phyloP scores from a whole-genome alignment of 805 yeast species.

The Kuraishia capsulata region DNA sequence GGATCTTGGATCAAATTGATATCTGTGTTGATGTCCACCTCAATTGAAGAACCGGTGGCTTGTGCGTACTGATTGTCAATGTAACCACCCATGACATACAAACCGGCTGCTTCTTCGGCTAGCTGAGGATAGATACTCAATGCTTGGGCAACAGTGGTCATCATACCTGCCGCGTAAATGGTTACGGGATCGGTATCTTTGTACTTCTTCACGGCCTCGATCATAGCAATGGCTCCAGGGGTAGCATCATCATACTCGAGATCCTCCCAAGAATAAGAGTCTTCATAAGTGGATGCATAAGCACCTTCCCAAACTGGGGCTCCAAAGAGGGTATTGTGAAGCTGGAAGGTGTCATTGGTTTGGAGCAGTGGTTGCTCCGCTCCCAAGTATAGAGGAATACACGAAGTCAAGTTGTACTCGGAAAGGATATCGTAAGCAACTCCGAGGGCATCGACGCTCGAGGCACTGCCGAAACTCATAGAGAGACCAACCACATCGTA shows the following conservation, averaged over 20 bases:
- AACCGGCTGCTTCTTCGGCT: slow-evolving; percentile 27
- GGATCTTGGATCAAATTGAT: slow-evolving; percentile 35
- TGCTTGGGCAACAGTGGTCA: slow-evolving; percentile 38
- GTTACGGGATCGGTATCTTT: slow-evolving; percentile 25
- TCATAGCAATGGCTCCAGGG: slow-evolving; percentile 29
- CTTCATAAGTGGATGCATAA: slow-evolving; percentile 21
- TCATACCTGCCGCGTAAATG: slow-evolving; percentile 30
- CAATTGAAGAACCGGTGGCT: slow-evolving; percentile 20
- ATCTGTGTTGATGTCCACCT: slow-evolving; percentile 31
- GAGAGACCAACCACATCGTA: slow-evolving; percentile 30
- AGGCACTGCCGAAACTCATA: slow-evolving; percentile 27
- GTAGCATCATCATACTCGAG: slow-evolving; percentile 18
- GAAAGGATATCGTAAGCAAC: slow-evolving; percentile 19
- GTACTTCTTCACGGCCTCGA: slow-evolving; percentile 28
- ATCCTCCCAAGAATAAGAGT: slow-evolving; percentile 22
- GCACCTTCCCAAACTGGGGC: slow-evolving; percentile 33
- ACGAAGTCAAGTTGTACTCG: slow-evolving; percentile 20
- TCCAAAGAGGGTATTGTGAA: slow-evolving; percentile 28
- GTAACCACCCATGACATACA: slow-evolving; percentile 36
- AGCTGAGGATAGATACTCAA: slow-evolving; percentile 27
- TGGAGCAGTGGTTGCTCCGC: slow-evolving; percentile 28
- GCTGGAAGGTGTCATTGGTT: slow-evolving; percentile 28
- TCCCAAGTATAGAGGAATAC: slow-evolving; percentile 24
- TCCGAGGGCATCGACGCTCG: slow-evolving; percentile 30
- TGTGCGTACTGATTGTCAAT: slow-evolving; percentile 30